Percentiles rank a stretch among this genome's conserved stretches.
These are phyloP conservation scores for Aspergillus glaucus DNA, from an alignment of 2,329 filamentous ascomycete genomes.

Conservation along the genomic window DNA sequence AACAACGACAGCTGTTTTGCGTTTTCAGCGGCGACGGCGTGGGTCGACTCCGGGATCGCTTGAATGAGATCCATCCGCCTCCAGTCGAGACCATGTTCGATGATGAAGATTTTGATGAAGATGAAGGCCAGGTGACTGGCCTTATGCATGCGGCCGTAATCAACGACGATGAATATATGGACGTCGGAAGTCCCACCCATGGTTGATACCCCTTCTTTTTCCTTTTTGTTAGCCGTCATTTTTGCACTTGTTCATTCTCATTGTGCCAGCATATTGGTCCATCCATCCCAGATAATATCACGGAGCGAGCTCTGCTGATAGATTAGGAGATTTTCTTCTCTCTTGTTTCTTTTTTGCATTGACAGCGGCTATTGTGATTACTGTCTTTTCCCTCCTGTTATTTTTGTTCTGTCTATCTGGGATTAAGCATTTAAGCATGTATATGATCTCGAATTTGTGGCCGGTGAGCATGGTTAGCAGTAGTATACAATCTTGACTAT, in stretches of 20 bases:
- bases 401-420: conserved; percentile 4
- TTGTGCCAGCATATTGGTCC: background rate
- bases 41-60: conserved; percentile 64
- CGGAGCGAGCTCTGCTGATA: background rate
- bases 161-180: conserved; percentile 38
- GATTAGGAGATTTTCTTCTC: conserved; percentile 1
- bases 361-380: conserved; percentile 15
- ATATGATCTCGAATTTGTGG: conserved; percentile 3
- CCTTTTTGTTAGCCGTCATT: conserved; percentile 9
- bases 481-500: conserved; percentile 5
- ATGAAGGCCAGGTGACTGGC: conserved; percentile 36
- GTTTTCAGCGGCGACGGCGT: conserved; percentile 92
- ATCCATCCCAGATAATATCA: background rate
- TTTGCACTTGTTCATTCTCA: conserved; percentile 1
- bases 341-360: conserved; percentile 17
- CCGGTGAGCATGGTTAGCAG: conserved; percentile 1
- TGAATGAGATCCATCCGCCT: conserved; percentile 50
- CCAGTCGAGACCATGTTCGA: conserved; percentile 38
- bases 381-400: background rate
- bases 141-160: conserved; percentile 38
- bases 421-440: conserved; percentile 7
- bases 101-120: conserved; percentile 40
- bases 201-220: conserved; percentile 28
- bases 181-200: conserved; percentile 25
- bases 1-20: conserved; percentile 92